A percentile compares a stretch with the other conserved stretches of the same genome.
Evolutionary conservation across 2,329 filamentous ascomycete species (phyloP).

Genomic region (Truncatella angustata): DNA sequence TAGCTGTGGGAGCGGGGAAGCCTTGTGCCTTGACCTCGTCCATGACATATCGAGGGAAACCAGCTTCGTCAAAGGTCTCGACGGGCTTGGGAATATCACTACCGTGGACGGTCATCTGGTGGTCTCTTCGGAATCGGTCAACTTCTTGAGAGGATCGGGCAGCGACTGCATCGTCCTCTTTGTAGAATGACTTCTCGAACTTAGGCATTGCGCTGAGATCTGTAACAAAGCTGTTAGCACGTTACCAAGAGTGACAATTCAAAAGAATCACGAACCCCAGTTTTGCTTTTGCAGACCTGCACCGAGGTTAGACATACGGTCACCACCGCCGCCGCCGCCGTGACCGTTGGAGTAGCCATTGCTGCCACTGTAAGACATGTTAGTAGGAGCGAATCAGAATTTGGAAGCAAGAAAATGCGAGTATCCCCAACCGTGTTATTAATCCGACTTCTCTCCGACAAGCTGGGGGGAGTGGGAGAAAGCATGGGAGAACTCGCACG

Average conservation of each 20-base stretch:
- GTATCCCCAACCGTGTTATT: too few relatives aligned
- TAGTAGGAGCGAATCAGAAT: too few relatives aligned
- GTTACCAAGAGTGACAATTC: slow-evolving; percentile 23
- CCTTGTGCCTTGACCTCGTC: slow-evolving; percentile 98
- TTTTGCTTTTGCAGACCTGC: slow-evolving; percentile 81
- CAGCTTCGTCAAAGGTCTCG: slow-evolving; percentile 95
- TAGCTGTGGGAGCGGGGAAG: slow-evolving; percentile 88
- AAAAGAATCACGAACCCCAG: slow-evolving; percentile 66
- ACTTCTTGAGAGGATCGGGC: slow-evolving; percentile 76
- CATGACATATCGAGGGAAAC: slow-evolving; percentile 96
- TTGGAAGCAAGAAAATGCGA: too few relatives aligned
- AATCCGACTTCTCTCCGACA: too few relatives aligned
- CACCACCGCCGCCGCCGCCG: slow-evolving; percentile 68
- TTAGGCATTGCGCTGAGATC: slow-evolving; percentile 81
- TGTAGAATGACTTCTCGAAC: slow-evolving; percentile 99
- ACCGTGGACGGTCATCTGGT: slow-evolving; percentile 82
- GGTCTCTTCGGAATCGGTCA: slow-evolving; percentile 80
- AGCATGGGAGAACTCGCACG: too few relatives aligned
- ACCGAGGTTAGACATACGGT: slow-evolving; percentile 92
- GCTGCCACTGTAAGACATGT: slow-evolving; percentile 27
- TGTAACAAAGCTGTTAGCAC: slow-evolving; percentile 35
- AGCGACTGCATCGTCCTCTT: slow-evolving; percentile 81
- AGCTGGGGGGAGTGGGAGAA: too few relatives aligned
- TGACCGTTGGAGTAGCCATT: slow-evolving; percentile 51
- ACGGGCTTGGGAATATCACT: slow-evolving; percentile 86